Conservation (phyloP, 2,329 filamentous ascomycete genomes). For the Pseudogymnoascus sp. region DNA sequence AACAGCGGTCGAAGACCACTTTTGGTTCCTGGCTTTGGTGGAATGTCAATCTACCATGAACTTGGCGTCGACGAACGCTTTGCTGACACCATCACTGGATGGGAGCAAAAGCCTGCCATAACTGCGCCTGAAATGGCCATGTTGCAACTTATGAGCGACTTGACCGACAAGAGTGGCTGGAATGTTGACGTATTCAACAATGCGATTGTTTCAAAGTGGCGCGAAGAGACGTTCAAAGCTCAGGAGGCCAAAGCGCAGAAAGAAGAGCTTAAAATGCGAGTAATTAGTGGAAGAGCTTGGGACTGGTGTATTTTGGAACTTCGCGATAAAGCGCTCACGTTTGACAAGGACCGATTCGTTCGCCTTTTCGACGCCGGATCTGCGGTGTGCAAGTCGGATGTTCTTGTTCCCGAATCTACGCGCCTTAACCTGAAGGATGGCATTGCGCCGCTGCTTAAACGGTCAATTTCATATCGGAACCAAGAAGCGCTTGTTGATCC, state of each 20-base stretch:
- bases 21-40: not conserved
- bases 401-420: too few relatives aligned
- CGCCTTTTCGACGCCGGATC: conserved; percentile 14
- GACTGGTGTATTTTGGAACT: conserved; percentile 15
- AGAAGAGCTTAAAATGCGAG: not conserved
- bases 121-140: not conserved
- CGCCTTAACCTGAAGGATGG: too few relatives aligned
- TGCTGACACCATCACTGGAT: not conserved
- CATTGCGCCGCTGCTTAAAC: too few relatives aligned
- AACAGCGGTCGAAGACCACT: not conserved
- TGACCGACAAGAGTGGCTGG: not conserved
- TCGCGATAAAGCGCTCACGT: conserved; percentile 12
- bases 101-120: not conserved
- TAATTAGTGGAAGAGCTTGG: conserved; percentile 12
- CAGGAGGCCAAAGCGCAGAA: not conserved
- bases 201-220: conserved; percentile 18
- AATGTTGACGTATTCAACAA: conserved; percentile 12
- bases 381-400: too few relatives aligned
- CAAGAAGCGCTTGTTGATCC: conserved; percentile 56
- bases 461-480: too few relatives aligned
- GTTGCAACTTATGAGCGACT: not conserved
- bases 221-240: conserved; percentile 14
- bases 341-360: not conserved
- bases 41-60: not conserved
- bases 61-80: not conserved